Evolutionary conservation across 2,329 filamentous ascomycete genomes (phyloP).

Genomic region (Pseudocercospora musae): DNA sequence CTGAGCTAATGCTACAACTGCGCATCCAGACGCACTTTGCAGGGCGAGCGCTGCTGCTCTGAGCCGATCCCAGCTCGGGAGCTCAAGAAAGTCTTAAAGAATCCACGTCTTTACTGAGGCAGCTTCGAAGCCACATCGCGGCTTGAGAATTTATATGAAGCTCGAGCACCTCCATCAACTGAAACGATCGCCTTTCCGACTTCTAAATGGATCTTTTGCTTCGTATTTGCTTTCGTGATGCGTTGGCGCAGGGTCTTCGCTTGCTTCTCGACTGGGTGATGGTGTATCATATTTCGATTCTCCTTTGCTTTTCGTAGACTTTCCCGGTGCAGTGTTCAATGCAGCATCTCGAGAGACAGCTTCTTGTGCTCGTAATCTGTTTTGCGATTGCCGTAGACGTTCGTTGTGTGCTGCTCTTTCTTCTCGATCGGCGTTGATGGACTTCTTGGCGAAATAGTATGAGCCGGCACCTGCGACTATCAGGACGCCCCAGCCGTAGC

Average conservation of each 20-base stretch:
- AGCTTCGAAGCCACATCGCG: neutral
- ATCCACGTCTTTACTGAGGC: neutral
- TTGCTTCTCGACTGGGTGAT: slow-evolving; percentile 20
- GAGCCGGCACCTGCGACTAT: slow-evolving; percentile 84
- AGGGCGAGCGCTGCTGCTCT: neutral
- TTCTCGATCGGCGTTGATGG: slow-evolving; percentile 86
- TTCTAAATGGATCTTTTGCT: slow-evolving; percentile 68
- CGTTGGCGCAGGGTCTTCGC: slow-evolving; percentile 75
- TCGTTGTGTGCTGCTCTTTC: slow-evolving; percentile 68
- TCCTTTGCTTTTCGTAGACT: slow-evolving; percentile 9
- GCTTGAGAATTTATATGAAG: neutral
- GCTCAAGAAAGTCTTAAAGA: neutral
- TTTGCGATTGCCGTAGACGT: slow-evolving; percentile 47
- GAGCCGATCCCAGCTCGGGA: neutral
- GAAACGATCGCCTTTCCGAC: slow-evolving; percentile 83
- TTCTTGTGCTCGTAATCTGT: slow-evolving; percentile 28
- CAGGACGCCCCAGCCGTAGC: slow-evolving; percentile 88
- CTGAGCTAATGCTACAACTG: neutral
- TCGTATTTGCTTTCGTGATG: slow-evolving; percentile 88
- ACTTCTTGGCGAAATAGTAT: slow-evolving; percentile 93
- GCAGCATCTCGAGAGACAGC: slow-evolving; percentile 15
- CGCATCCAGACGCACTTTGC: neutral
- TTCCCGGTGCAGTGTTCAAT: neutral
- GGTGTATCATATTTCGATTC: slow-evolving; percentile 20
- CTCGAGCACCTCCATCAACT: slow-evolving; percentile 30